Conservation (phyloP, 495 filamentous ascomycete species). For the Penicillium alfredii region DNA sequence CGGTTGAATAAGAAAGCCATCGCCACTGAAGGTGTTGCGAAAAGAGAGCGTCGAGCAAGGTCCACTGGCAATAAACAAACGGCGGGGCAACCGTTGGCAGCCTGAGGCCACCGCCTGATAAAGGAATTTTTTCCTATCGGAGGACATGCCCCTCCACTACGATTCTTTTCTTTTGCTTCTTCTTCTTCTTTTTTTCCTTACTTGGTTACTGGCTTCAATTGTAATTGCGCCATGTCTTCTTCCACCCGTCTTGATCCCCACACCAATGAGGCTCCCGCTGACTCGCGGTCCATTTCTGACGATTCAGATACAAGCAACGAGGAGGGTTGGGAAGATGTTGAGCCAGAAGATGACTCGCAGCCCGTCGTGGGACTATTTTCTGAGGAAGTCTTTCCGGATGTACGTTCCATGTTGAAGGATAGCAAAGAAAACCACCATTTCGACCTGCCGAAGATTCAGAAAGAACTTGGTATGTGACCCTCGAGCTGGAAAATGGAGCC, state of each 20-base stretch:
- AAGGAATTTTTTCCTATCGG: constrained; percentile 26
- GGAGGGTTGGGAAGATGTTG: constrained; percentile 77
- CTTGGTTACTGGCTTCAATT: constrained; percentile 1
- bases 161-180: constrained; percentile 9
- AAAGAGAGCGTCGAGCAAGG: constrained; percentile 5
- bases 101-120: constrained; percentile 23
- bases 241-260: constrained; percentile 16
- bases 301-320: constrained; percentile 51
- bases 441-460: constrained; percentile 62
- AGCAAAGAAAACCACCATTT: constrained; percentile 67
- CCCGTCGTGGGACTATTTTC: constrained; percentile 67
- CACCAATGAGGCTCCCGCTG: constrained; percentile 21
- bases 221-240: constrained; percentile 26
- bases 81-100: constrained; percentile 33
- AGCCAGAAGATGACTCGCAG: constrained; percentile 59
- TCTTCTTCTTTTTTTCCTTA: constrained; percentile 3
- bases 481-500: constrained; percentile 7
- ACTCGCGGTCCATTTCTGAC: constrained; percentile 34
- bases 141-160: constrained; percentile 18
- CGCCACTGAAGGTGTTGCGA: constrained; percentile 10
- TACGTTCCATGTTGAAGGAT: constrained; percentile 61
- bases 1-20: constrained; percentile 94
- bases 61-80: constrained; percentile 42
- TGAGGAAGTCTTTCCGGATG: constrained; percentile 58
- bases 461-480: constrained; percentile 54